Conservation (phyloP, 108 stramenopile species). For the Skeletonema grethae region DNA sequence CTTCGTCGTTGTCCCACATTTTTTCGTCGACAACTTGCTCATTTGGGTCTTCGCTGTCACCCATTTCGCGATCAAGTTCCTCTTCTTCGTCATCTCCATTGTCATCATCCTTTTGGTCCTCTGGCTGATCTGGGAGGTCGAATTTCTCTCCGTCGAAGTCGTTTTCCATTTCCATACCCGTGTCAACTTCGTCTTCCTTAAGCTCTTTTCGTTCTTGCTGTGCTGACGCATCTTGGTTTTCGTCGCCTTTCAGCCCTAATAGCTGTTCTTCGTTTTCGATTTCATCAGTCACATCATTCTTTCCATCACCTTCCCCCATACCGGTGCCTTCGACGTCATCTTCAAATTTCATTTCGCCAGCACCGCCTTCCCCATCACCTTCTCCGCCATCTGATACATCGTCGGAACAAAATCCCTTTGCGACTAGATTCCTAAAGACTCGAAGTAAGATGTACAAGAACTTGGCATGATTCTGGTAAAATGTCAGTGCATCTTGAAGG, state of each 20-base stretch:
- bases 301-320: constrained; percentile 98
- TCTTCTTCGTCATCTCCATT: constrained; percentile 82
- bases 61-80: constrained; percentile 98
- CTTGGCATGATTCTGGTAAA: constrained; percentile 73
- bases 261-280: constrained; percentile 98
- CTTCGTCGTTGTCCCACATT: constrained; percentile 95
- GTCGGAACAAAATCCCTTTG: constrained; percentile 93
- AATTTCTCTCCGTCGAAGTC: constrained; percentile 97
- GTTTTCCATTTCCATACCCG: constrained; percentile 98
- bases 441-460: constrained; percentile 84
- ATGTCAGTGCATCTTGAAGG: constrained; percentile 48
- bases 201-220: constrained; percentile 68
- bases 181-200: constrained; percentile 94
- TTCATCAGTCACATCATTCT: constrained; percentile 96
- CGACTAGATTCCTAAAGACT: constrained; percentile 88
- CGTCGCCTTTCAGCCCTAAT: constrained; percentile 90
- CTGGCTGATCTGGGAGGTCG: constrained; percentile 89
- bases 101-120: constrained; percentile 72
- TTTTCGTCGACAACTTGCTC: constrained; percentile 97
- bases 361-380: constrained; percentile 70
- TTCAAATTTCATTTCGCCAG: constrained; percentile 84
- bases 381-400: constrained; percentile 81
- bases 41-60: constrained; percentile 85
- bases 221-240: constrained; percentile 54
- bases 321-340: constrained; percentile 98